phyloP scores from a whole-genome alignment of 805 yeast species.

The Nematodospora valgi region DNA sequence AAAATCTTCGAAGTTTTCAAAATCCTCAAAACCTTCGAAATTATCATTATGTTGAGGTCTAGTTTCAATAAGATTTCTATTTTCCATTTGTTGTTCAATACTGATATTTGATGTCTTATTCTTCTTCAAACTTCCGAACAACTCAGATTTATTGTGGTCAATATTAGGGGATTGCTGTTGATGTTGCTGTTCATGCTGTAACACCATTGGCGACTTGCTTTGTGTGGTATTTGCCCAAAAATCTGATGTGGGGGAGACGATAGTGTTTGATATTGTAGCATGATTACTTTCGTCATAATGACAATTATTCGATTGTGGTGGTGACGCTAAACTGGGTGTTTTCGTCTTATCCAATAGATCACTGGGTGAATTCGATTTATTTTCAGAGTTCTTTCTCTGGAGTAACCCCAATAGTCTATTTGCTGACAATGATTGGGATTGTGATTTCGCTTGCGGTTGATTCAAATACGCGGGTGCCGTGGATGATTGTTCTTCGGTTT shows the following conservation, averaged over 20 bases:
- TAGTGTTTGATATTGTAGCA: neutral
- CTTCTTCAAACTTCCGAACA: too few species aligned
- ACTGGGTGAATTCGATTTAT: neutral
- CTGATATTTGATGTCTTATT: too few species aligned
- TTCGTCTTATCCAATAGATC: constrained; percentile 1
- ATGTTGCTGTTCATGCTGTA: constrained; percentile 3
- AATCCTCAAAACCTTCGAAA: constrained; percentile 28
- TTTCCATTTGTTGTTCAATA: too few species aligned
- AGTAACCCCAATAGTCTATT: constrained; percentile 9
- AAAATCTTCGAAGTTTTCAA: constrained; percentile 32
- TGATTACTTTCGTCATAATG: constrained; percentile 1
- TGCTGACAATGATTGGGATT: constrained; percentile 6
- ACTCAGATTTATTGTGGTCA: too few species aligned
- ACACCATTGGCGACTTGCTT: too few species aligned
- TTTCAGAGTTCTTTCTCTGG: constrained; percentile 1
- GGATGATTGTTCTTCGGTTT: constrained; percentile 3
- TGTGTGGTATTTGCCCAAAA: neutral
- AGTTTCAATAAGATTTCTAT: neutral
- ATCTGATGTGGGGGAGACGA: constrained; percentile 2
- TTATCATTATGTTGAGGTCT: constrained; percentile 13
- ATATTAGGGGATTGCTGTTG: too few species aligned
- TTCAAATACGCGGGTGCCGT: constrained; percentile 4
- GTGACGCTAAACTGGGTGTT: neutral
- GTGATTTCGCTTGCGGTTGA: neutral
- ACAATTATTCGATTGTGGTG: neutral